Evolutionary conservation across 768 basidiomycete species (phyloP), one percentile per base, ranked within the genome.

Genomic region (Russula earlei): DNA sequence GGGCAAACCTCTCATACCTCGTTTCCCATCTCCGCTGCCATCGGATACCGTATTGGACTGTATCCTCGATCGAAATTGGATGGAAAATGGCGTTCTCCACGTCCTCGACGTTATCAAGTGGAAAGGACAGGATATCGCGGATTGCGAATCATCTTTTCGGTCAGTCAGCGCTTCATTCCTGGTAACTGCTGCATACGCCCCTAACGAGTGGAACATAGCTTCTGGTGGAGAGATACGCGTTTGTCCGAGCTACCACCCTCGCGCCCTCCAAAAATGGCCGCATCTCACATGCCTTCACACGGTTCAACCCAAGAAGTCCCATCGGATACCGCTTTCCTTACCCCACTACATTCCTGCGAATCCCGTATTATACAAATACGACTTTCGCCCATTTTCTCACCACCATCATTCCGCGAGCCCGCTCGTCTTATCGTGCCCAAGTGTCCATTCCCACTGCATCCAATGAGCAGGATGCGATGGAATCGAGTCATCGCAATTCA

Each of bases 181-280:
- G 43, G 11, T 1, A 24, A 7, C 27, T 6, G 9, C n/a, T 2
- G 4, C 40, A 36, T 54, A n/a, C n/a, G n/a, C 55, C 22, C 59
- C 27, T 49, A 37, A 51, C 24, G 10, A 14, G 36, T 15, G 17
- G 6, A 37, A 7, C n/a, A 44, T 15, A 88, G 88, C 54, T 86
- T 91, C 63, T 91, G 89, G 89, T 91, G 89, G 89, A 71, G 89
- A 56, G 87, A 91, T 63, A 88, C 86, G 0, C 82, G 87, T 41
- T 71, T 91, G 22, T 77, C 77, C n/a, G 89, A 91, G 66, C 72
- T 89, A 9, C 68, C 80, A n/a, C 72, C 72, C 33, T 73, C 75
- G 19, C 71, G 72, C 6, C 76, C 76, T 11, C 77, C 78, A 4
- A 70, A 66, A 45, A 62, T 62, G 64, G 52, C 63, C 55, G 62